Conservation (phyloP, 805 yeast species). For the Ogataea glucozyma region DNA sequence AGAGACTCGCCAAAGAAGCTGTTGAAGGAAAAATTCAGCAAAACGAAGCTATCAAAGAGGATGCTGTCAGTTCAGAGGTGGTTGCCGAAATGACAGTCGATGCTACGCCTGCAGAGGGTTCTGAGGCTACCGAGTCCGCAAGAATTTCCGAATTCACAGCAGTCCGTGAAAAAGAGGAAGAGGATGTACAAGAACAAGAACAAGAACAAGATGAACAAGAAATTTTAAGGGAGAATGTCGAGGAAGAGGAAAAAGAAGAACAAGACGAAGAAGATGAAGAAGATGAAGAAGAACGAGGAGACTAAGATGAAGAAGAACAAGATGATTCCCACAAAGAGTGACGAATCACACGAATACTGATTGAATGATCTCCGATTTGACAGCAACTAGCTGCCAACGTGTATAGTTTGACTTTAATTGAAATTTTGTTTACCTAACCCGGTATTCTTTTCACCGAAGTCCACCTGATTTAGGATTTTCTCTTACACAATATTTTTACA, state of each 20-base stretch:
- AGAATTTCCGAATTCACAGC: not conserved
- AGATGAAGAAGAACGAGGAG: slow-evolving; percentile 8
- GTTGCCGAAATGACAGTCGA: not conserved
- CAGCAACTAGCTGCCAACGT: slow-evolving; percentile 15
- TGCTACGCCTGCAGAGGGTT: slow-evolving; percentile 1
- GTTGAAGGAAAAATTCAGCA: slow-evolving; percentile 10
- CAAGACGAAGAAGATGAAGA: slow-evolving; percentile 14
- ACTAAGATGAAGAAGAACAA: slow-evolving; percentile 1
- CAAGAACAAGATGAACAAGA: slow-evolving; percentile 15
- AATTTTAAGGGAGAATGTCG: no score
- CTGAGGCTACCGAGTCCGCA: not conserved
- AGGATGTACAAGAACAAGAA: slow-evolving; percentile 8
- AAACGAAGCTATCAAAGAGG: slow-evolving; percentile 4
- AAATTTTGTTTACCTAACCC: not conserved
- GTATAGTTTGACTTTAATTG: slow-evolving; percentile 6
- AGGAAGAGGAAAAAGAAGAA: slow-evolving; percentile 7
- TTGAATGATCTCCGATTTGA: slow-evolving; percentile 20
- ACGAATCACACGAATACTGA: no score
- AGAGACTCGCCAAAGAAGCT: slow-evolving; percentile 26
- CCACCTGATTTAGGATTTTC: not conserved
- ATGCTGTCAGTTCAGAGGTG: not conserved
- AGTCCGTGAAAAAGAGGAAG: slow-evolving; percentile 5
- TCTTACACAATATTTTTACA: not conserved
- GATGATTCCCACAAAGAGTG: slow-evolving; percentile 1
- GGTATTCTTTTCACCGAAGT: no score